These are phyloP conservation scores for Neurospora cerealis DNA, from an alignment of 495 filamentous ascomycete species.

Conservation along the genomic window DNA sequence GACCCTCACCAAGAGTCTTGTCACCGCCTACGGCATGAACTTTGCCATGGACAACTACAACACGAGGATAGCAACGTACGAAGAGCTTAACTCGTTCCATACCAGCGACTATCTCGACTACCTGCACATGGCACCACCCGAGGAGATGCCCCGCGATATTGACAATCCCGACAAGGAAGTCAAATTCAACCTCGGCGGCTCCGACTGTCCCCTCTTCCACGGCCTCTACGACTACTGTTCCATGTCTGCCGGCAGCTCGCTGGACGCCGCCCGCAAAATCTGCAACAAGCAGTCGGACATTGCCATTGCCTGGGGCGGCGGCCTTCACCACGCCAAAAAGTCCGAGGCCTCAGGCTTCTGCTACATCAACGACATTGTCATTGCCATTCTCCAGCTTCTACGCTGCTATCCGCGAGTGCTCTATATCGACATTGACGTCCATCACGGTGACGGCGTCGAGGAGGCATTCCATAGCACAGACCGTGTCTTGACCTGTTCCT, in stretches of 20 bases:
- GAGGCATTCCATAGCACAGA: constrained; percentile 97
- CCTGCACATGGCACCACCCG: constrained; percentile 45
- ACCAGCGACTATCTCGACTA: constrained; percentile 84
- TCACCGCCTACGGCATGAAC: constrained; percentile 89
- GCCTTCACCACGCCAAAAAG: constrained; percentile 95
- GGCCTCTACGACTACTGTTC: constrained; percentile 92
- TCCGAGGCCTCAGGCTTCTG: constrained; percentile 96
- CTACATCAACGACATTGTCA: constrained; percentile 97
- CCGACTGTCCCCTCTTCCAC: constrained; percentile 95
- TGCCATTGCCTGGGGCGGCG: constrained; percentile 95
- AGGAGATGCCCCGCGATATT: constrained; percentile 39
- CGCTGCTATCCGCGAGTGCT: constrained; percentile 88
- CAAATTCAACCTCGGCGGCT: constrained; percentile 74
- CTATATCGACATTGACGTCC: constrained; percentile 97
- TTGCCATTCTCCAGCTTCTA: constrained; percentile 92
- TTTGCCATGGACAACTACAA: constrained; percentile 90
- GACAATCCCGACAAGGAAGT: constrained; percentile 39
- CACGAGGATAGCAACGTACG: constrained; percentile 68
- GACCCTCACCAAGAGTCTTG: constrained; percentile 86
- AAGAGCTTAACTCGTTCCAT: constrained; percentile 85
- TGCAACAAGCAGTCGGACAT: constrained; percentile 81
- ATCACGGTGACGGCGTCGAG: constrained; percentile 96
- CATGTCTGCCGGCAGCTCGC: constrained; percentile 79
- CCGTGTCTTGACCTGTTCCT: constrained; percentile 95
- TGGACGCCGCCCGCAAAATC: constrained; percentile 87